A percentile compares a stretch with the other conserved stretches of the same genome.
Evolutionary conservation across 2,329 filamentous ascomycete genomes (phyloP).

Genomic region (Herpotrichia juniperi): DNA sequence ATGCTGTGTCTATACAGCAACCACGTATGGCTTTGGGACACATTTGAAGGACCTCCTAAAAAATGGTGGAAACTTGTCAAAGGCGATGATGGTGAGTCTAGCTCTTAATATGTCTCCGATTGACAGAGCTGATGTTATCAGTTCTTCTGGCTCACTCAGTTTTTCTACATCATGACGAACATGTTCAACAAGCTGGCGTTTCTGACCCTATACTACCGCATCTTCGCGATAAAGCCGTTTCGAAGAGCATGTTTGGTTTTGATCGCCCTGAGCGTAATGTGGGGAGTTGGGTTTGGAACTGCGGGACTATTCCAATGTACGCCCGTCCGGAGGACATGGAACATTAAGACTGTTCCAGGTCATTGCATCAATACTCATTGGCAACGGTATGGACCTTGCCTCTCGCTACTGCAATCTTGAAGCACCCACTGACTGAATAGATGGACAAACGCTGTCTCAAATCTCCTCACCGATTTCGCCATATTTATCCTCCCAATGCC

Average conservation of each 20-base stretch:
- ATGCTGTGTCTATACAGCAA: background rate
- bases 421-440: conserved; percentile 5
- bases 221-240: conserved; percentile 26
- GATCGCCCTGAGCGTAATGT: conserved; percentile 19
- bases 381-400: conserved; percentile 22
- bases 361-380: conserved; percentile 26
- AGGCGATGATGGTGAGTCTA: conserved; percentile 10
- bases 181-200: conserved; percentile 34
- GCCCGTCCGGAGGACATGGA: conserved; percentile 20
- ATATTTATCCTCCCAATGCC: conserved; percentile 31
- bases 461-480: conserved; percentile 25
- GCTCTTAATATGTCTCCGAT: background rate
- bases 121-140: conserved; percentile 10
- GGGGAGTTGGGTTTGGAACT: conserved; percentile 23
- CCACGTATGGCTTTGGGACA: conserved; percentile 28
- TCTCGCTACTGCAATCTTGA: background rate
- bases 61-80: conserved; percentile 20
- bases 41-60: conserved; percentile 13
- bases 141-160: conserved; percentile 30
- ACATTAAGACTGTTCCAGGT: conserved; percentile 19
- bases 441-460: conserved; percentile 25
- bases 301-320: conserved; percentile 30
- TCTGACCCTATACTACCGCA: conserved; percentile 29
- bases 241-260: conserved; percentile 19
- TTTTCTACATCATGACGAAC: conserved; percentile 30